Conservation (phyloP, 2,329 filamentous ascomycete species). For the Colletotrichum acutatum region DNA sequence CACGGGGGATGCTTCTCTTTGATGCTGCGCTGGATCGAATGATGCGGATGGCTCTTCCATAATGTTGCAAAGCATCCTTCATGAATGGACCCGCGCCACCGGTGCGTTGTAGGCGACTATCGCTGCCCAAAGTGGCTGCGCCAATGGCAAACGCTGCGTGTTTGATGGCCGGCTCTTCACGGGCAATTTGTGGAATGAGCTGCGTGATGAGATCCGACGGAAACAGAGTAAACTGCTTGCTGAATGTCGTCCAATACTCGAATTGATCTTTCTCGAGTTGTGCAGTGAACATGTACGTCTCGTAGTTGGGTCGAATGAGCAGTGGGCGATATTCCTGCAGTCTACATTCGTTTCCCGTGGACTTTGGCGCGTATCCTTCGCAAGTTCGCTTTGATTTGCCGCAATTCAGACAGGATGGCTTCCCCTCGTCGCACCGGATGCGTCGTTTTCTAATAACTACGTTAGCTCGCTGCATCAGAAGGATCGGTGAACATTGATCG, state of each 20-base stretch:
- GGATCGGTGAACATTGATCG: background rate
- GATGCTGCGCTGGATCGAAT: constrained; percentile 45
- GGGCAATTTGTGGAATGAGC: constrained; percentile 36
- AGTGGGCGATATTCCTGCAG: background rate
- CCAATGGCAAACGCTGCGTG: constrained; percentile 55
- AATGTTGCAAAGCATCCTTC: constrained; percentile 47
- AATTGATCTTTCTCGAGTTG: constrained; percentile 25
- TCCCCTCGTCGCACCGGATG: constrained; percentile 7
- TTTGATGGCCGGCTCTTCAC: constrained; percentile 42
- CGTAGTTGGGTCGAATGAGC: constrained; percentile 7
- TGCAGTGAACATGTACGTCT: constrained; percentile 3
- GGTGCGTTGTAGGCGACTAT: constrained; percentile 39
- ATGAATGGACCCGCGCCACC: background rate
- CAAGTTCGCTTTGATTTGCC: background rate
- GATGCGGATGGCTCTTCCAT: constrained; percentile 52
- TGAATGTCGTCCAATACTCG: constrained; percentile 21
- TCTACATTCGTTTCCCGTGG: background rate
- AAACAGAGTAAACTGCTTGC: constrained; percentile 16
- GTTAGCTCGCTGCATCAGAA: too few species aligned
- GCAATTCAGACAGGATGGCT: constrained; percentile 4
- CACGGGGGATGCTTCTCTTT: constrained; percentile 47
- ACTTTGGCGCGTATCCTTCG: background rate
- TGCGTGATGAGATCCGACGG: constrained; percentile 16
- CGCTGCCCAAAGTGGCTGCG: constrained; percentile 43
- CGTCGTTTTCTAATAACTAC: background rate